Evolutionary conservation across 345 rosid genomes (phyloP).

Genomic region (Microcos paniculata): DNA sequence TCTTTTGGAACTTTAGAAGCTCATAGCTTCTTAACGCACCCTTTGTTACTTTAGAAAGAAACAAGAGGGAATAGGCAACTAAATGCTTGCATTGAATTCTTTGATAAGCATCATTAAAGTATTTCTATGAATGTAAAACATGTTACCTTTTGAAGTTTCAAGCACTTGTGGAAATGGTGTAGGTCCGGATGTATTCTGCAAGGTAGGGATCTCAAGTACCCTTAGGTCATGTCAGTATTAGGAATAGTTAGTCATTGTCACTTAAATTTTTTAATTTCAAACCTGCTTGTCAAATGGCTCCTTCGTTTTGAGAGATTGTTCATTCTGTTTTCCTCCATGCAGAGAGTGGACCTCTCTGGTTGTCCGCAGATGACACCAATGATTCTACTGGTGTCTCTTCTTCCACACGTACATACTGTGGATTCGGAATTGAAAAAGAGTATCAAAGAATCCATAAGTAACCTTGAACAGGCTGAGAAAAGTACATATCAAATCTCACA

Average conservation of each 20-base stretch:
- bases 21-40: not conserved
- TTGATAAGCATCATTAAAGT: not conserved
- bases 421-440: constrained; percentile 31
- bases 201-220: not conserved
- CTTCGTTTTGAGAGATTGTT: not conserved
- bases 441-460: constrained; percentile 23
- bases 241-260: not conserved
- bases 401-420: constrained; percentile 33
- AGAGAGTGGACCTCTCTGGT: constrained; percentile 69
- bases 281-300: not conserved
- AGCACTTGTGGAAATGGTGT: not conserved
- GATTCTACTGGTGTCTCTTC: constrained; percentile 48
- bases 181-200: not conserved
- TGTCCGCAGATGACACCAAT: constrained; percentile 59
- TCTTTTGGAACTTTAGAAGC: not conserved
- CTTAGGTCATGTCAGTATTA: not conserved
- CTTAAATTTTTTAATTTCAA: not conserved
- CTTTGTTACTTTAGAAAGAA: not conserved
- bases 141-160: not conserved
- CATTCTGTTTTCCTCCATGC: constrained; percentile 20
- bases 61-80: not conserved
- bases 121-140: not conserved
- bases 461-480: constrained; percentile 30
- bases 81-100: constrained; percentile 2
- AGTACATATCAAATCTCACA: constrained; percentile 24